Evolutionary conservation across 2,329 filamentous ascomycete genomes (phyloP).

Genomic region (Penicillium sp.): DNA sequence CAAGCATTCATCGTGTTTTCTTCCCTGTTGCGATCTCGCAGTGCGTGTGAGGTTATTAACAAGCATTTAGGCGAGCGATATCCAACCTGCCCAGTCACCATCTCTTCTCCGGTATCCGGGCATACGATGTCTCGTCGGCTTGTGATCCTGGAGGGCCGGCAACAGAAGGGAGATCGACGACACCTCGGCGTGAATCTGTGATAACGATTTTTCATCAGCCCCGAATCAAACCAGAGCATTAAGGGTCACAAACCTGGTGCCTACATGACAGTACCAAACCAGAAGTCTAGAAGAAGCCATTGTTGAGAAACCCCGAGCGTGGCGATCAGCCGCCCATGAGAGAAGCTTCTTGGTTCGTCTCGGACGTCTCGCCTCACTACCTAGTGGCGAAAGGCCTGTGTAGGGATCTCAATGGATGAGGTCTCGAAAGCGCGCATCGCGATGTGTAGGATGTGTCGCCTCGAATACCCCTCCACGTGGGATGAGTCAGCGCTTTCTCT

Average conservation of each 20-base stretch:
- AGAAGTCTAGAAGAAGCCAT: neutral
- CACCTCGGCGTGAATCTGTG: neutral
- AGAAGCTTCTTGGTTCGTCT: neutral
- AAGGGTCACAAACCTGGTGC: neutral
- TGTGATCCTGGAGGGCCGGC: neutral
- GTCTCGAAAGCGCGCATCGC: neutral
- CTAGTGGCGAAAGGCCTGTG: neutral
- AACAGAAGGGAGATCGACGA: neutral
- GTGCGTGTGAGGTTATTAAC: neutral
- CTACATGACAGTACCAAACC: neutral
- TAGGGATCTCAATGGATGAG: neutral
- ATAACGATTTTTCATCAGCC: neutral
- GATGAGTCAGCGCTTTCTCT: neutral
- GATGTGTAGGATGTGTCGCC: neutral
- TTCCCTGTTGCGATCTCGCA: neutral
- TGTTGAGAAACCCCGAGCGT: neutral
- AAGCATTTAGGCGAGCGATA: neutral
- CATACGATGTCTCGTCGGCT: neutral
- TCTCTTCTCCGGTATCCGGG: neutral
- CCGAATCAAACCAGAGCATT: neutral
- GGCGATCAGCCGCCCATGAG: neutral
- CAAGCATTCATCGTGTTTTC: neutral
- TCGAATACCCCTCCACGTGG: neutral
- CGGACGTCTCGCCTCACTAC: neutral
- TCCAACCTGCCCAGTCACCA: neutral